Conservation (phyloP, 768 basidiomycete species). For the Rhizopogon salebrosus region DNA sequence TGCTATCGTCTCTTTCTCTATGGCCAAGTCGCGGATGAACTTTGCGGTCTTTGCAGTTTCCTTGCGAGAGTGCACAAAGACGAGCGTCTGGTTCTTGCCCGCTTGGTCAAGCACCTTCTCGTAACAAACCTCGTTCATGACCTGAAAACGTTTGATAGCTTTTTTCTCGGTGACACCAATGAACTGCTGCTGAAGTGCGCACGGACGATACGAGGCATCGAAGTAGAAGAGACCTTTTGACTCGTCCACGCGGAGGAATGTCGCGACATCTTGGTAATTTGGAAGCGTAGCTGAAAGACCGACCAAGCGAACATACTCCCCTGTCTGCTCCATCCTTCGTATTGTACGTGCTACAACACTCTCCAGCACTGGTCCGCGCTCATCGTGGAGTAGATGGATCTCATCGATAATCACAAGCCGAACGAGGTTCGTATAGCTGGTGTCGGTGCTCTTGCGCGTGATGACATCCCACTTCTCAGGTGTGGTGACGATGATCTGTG, state of each 20-base stretch:
- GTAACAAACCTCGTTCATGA: conserved; percentile 99
- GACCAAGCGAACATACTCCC: conserved; percentile 88
- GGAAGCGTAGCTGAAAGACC: conserved; percentile 97
- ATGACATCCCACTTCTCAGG: conserved; percentile 99
- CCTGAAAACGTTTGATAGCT: conserved; percentile 96
- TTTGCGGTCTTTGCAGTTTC: conserved; percentile 97
- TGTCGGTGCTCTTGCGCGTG: conserved; percentile 95
- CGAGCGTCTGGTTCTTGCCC: conserved; percentile 85
- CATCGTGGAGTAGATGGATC: conserved; percentile 95
- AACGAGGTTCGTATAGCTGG: conserved; percentile 94
- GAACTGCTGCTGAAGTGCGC: conserved; percentile 94
- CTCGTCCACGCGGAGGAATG: conserved; percentile 92
- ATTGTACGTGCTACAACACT: conserved; percentile 87
- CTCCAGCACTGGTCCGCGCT: conserved; percentile 95
- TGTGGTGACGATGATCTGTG: conserved; percentile 97
- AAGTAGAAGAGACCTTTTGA: conserved; percentile 95
- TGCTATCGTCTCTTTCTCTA: conserved; percentile 94
- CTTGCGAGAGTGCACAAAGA: conserved; percentile 98
- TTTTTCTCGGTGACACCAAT: conserved; percentile 99
- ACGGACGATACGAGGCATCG: conserved; percentile 90
- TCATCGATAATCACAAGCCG: conserved; percentile 97
- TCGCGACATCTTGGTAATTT: conserved; percentile 96
- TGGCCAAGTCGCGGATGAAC: conserved; percentile 90
- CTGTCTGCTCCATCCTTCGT: conserved; percentile 89
- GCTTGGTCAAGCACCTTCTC: conserved; percentile 96